Evolutionary conservation across 495 filamentous ascomycete genomes (phyloP).

Genomic region (Xylaria scruposa): DNA sequence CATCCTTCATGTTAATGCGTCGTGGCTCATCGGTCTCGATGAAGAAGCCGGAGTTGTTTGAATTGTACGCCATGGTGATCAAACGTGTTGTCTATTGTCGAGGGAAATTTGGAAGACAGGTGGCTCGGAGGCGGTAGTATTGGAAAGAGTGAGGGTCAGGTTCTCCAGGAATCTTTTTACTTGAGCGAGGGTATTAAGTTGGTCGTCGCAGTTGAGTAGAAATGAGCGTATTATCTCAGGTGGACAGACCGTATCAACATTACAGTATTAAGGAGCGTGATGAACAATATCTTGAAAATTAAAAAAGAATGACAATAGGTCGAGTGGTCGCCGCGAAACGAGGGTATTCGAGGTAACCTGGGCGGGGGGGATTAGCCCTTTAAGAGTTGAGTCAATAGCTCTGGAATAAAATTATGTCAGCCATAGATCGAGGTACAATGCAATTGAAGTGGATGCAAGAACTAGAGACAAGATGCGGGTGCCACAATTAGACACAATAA

Average conservation of each 20-base stretch:
- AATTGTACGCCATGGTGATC: conserved; percentile 76
- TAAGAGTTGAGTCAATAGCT: conserved; percentile 42
- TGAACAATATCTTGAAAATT: conserved; percentile 50
- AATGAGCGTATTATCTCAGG: conserved; percentile 54
- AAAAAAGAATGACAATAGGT: conserved; percentile 55
- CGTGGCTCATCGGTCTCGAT: conserved; percentile 76
- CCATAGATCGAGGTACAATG: conserved; percentile 36
- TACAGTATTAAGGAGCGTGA: conserved; percentile 62
- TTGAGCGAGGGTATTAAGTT: conserved; percentile 46
- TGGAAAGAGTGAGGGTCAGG: conserved; percentile 55
- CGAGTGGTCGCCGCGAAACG: conserved; percentile 48
- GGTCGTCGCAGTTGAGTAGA: conserved; percentile 50
- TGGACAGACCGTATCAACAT: conserved; percentile 51
- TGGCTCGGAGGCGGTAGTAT: conserved; percentile 32
- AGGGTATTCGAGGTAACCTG: conserved; percentile 41
- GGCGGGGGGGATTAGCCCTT: conserved; percentile 50
- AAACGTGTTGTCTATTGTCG: conserved; percentile 32
- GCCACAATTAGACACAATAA: conserved; percentile 40
- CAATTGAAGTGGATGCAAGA: conserved; percentile 35
- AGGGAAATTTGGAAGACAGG: conserved; percentile 25
- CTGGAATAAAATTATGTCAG: conserved; percentile 40
- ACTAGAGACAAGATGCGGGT: conserved; percentile 37
- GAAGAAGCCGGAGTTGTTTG: conserved; percentile 73
- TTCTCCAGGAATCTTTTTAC: conserved; percentile 57
- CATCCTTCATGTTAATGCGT: conserved; percentile 68